phyloP scores from a whole-genome alignment of 2,329 filamentous ascomycete genomes.

The Dothistroma pini region DNA sequence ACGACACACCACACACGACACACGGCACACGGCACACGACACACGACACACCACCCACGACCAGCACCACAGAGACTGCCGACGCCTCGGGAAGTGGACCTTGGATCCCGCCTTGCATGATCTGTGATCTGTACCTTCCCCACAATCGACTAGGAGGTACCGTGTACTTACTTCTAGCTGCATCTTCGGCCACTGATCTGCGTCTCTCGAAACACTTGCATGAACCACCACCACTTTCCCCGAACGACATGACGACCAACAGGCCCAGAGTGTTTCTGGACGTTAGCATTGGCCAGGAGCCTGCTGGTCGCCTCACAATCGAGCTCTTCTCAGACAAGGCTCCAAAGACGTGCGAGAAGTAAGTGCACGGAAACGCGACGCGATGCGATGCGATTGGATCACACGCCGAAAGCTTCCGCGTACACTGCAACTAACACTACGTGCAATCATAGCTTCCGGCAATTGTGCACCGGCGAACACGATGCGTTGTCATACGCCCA shows the following conservation, averaged over 20 bases:
- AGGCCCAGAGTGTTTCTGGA: slow-evolving; percentile 44
- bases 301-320: slow-evolving; percentile 42
- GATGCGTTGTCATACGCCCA: slow-evolving; percentile 38
- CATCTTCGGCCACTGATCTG: not conserved
- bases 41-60: no score
- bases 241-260: slow-evolving; percentile 1
- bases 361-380: slow-evolving; percentile 19
- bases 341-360: slow-evolving; percentile 48
- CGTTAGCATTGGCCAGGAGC: slow-evolving; percentile 39
- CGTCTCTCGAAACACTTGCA: not conserved
- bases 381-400: not conserved
- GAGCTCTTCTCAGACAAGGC: slow-evolving; percentile 47
- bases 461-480: slow-evolving; percentile 42
- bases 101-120: not conserved
- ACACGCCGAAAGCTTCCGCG: not conserved
- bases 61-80: not conserved
- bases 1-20: not conserved
- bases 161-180: not conserved
- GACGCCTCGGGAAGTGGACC: not conserved
- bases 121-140: not conserved
- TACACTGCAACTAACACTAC: slow-evolving; percentile 16
- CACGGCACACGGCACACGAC: not conserved
- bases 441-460: slow-evolving; percentile 39
- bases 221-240: not conserved
- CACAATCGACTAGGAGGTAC: not conserved